Base-by-base conservation (phyloP, 768 basidiomycete species). In the Rhizopogon rudus region DNA sequence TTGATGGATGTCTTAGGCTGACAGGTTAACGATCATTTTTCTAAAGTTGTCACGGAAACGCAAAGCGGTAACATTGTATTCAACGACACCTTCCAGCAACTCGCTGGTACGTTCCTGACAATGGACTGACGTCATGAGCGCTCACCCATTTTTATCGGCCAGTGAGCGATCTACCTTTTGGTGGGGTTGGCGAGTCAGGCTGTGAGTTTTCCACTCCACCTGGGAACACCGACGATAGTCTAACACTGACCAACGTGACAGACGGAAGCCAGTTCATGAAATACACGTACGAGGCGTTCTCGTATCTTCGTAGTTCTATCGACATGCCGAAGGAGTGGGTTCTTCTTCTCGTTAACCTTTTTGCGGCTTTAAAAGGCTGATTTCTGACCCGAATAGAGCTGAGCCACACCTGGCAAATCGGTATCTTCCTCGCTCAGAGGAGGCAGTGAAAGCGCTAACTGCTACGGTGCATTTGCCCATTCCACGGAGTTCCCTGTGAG, bases 111-210 rank as follows among this genome's bases (percentile, higher is more conserved):
- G 75, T 49, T 33, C 14, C 37, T 53, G 25, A 22, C 12, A 8
- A 45, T 40, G 25, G 31, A 12, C 40, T 57, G 57, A 61, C 46
- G 58, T 62, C 56, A 66, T 45, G 43, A 22, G 13, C 40, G 50
- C 41, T 41, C 14, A 44, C 10, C 20, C 12, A 37, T 5, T 6
- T 56, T 63, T 48, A 60, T 66, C 25, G 13, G 28, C 25, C 49
- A 74, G 74, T 71, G 29, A 40, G 60, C 13, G 74, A 73, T 54
- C 61, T 82, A 46, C 82, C 81, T 1, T 79, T 83, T 60, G 73
- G 75, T 12, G 81, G 82, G 1, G 72, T 81, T 3, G 85, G 86
- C 29, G 80, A 81, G 62, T 86, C 85, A 1, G 86, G 87, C 52
- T 78, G 86, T 87, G 65, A 58, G 83, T 71, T 8, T 7, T 40